Conservation (phyloP, 2,329 filamentous ascomycete species). For the Neonectria punicea region DNA sequence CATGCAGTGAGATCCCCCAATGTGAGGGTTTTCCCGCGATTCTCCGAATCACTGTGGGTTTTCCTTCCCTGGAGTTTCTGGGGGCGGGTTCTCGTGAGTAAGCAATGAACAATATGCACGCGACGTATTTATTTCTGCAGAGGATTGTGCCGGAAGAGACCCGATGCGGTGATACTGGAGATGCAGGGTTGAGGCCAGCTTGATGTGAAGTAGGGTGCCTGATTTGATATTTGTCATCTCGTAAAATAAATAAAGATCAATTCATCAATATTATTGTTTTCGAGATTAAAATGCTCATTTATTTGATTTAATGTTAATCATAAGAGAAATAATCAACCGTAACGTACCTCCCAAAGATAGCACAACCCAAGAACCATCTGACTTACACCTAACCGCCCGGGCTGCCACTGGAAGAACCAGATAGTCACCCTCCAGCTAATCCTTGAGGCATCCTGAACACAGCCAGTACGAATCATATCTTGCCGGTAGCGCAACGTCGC, state of each 20-base stretch:
- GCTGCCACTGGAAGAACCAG: neutral
- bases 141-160: neutral
- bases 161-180: neutral
- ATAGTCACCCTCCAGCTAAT: neutral
- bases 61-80: neutral
- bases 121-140: neutral
- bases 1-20: neutral
- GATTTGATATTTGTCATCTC: too few relatives aligned
- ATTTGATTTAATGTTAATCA: neutral
- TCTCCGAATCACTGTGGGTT: neutral
- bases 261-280: neutral
- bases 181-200: neutral
- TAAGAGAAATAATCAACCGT: neutral
- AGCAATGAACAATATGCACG: neutral
- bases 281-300: constrained; percentile 2
- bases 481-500: constrained; percentile 5
- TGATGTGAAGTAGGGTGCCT: neutral
- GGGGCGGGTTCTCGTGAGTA: neutral
- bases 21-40: neutral
- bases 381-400: constrained; percentile 16
- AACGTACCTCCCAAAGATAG: neutral
- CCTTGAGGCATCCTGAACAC: neutral
- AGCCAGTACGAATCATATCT: neutral
- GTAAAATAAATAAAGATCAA: neutral
- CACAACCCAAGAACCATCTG: neutral